phyloP scores from a whole-genome alignment of 495 filamentous ascomycete genomes.

The Zalerion maritima region DNA sequence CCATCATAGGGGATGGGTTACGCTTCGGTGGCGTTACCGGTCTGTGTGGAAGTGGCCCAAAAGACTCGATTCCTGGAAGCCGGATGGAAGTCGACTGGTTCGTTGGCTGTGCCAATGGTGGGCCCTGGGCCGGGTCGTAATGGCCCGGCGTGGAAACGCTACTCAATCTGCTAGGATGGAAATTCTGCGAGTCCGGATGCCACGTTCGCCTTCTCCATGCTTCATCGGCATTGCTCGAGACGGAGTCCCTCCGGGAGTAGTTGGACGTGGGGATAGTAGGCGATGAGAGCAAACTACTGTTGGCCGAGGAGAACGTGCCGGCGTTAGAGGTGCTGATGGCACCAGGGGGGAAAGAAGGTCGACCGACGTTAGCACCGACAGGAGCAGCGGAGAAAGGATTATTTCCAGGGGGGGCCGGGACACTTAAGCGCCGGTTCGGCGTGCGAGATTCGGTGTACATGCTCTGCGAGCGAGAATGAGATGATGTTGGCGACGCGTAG shows the following conservation, averaged over 20 bases:
- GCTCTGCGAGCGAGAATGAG: slow-evolving; percentile 46
- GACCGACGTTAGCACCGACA: slow-evolving; percentile 39
- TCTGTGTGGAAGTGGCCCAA: slow-evolving; percentile 54
- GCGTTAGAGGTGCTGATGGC: slow-evolving; percentile 35
- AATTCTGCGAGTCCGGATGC: slow-evolving; percentile 65
- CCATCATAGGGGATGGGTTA: slow-evolving; percentile 52
- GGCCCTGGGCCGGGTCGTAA: slow-evolving; percentile 42
- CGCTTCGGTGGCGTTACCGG: slow-evolving; percentile 48
- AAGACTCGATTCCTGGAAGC: slow-evolving; percentile 81
- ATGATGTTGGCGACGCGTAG: slow-evolving; percentile 53
- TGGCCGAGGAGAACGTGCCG: slow-evolving; percentile 37
- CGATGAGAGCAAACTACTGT: slow-evolving; percentile 47
- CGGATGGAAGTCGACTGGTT: slow-evolving; percentile 32
- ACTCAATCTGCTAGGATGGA: slow-evolving; percentile 28
- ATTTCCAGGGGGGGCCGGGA: slow-evolving; percentile 58
- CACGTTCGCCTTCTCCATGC: slow-evolving; percentile 75
- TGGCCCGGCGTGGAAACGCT: slow-evolving; percentile 43
- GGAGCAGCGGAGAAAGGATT: slow-evolving; percentile 65
- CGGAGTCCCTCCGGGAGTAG: slow-evolving; percentile 49
- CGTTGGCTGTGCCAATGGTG: slow-evolving; percentile 30
- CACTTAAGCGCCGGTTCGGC: slow-evolving; percentile 62
- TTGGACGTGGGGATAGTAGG: slow-evolving; percentile 55
- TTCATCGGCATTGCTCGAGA: slow-evolving; percentile 46
- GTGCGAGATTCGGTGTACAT: slow-evolving; percentile 54
- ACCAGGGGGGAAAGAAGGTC: slow-evolving; percentile 42